A percentile compares a stretch with the other conserved stretches of the same genome.
Evolutionary conservation across 768 basidiomycete genomes (phyloP).

Genomic region (Galerina marginata): DNA sequence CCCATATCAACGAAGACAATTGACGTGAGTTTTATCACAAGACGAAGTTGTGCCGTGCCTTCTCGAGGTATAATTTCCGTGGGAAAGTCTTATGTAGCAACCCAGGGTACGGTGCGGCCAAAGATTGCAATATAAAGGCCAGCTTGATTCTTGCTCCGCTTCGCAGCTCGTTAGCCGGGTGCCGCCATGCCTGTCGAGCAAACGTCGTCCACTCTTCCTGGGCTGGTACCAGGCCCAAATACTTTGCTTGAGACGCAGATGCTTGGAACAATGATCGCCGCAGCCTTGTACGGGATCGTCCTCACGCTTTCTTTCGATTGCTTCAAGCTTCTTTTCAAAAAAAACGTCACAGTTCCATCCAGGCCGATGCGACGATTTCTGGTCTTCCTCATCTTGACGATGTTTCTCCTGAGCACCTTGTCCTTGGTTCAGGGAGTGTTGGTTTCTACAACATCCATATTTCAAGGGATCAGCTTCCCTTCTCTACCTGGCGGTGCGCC

Average conservation of each 20-base stretch:
- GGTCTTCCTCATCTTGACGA: slow-evolving; percentile 8
- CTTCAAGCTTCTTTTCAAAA: slow-evolving; percentile 3
- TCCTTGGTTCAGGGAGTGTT: slow-evolving; percentile 11
- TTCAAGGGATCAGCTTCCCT: slow-evolving; percentile 6
- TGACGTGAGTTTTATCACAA: no score
- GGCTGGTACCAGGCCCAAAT: slow-evolving; percentile 3
- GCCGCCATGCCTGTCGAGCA: background rate
- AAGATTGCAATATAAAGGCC: no score
- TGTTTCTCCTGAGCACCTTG: slow-evolving; percentile 16
- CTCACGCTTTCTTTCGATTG: slow-evolving; percentile 13
- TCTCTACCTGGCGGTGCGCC: slow-evolving; percentile 11
- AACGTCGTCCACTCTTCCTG: background rate
- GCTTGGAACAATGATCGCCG: slow-evolving; percentile 16
- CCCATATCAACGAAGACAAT: no score
- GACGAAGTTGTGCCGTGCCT: no score
- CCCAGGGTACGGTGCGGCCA: no score
- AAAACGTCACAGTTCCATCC: background rate
- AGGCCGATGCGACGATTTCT: slow-evolving; percentile 2
- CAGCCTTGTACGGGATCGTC: slow-evolving; percentile 12
- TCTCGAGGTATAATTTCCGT: no score
- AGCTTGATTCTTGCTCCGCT: no score
- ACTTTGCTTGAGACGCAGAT: slow-evolving; percentile 12
- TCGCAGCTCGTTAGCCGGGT: no score
- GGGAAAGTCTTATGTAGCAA: no score
- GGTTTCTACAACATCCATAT: slow-evolving; percentile 8